Base-by-base conservation (phyloP, 257 asterid species). In the Solanum dulcamara region DNA sequence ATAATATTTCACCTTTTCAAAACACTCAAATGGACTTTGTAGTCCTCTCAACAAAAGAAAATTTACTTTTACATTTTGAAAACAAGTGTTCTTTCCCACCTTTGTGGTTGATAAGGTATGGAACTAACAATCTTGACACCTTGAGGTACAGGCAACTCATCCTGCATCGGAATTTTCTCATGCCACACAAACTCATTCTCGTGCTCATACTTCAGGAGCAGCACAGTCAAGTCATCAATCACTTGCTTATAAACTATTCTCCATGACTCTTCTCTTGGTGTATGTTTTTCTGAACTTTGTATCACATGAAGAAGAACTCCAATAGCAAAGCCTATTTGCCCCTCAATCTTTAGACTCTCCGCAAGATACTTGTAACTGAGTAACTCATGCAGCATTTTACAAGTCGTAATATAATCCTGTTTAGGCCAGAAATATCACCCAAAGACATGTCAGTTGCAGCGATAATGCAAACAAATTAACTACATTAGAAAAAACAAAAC, bases 121-220 rank as follows among this genome's bases (percentile, higher is more conserved):
- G 35, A 66, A 66, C 84, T 88, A 42, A 87, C 97, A 84, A 93
- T 89, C 89, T 91, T 94, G 28, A 85, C 84, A 18, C 89, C 81
- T 71, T 80, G 89, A 30, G 96, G 94, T 20, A 37, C 26, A 7
- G 93, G 92, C 66, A 94, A 68, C 32, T 90, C 91, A 5, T 44
- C 60, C 7, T 75, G 86, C 38, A 2, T 28, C n/a, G 90, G 90
- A 81, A 90, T 53, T 83, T 90, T 94, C 55, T 93, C 91, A 4
- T 81, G 90, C 95, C 94, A 91, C 6, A 93, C 93, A 18, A 93
- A 88, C 38, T 91, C 92, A 30, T 94, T 94, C 85, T 94, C 97
- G 4, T 84, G 91, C 85, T 93, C 92, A n/a, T 86, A 93, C 84
- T 92, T 94, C 74, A 67, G 75, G 22, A 91, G 92, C 86, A 87